These are phyloP conservation scores for Rhizopogon vulgaris DNA, from an alignment of 768 basidiomycete species.

Conservation along the genomic window DNA sequence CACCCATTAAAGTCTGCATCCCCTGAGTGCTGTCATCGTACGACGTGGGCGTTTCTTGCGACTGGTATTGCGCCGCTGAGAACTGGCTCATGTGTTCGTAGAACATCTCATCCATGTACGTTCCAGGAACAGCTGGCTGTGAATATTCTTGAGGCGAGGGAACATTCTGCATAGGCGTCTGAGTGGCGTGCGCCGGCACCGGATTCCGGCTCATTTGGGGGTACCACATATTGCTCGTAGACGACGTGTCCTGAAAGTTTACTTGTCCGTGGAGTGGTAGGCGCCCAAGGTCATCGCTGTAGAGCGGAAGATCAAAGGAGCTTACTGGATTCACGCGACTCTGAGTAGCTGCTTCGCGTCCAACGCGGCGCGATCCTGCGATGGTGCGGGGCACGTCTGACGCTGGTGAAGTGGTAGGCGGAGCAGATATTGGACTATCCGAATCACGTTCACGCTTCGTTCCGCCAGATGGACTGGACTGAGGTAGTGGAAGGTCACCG, in stretches of 20 bases:
- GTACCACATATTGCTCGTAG: constrained; percentile 16
- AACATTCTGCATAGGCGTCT: not conserved
- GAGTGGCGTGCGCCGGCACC: not conserved
- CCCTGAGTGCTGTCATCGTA: not conserved
- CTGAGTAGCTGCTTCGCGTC: constrained; percentile 12
- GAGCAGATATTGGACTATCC: constrained; percentile 35
- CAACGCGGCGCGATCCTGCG: constrained; percentile 31
- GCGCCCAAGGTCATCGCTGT: constrained; percentile 51
- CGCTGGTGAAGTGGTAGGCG: constrained; percentile 2
- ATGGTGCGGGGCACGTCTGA: constrained; percentile 20
- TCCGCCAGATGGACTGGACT: constrained; percentile 40
- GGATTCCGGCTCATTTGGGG: constrained; percentile 5
- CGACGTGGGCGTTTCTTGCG: not conserved
- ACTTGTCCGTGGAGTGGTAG: constrained; percentile 38
- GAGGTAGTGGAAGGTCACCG: constrained; percentile 64
- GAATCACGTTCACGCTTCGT: constrained; percentile 62
- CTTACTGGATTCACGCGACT: constrained; percentile 9
- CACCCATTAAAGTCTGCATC: not conserved
- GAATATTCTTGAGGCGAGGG: not conserved
- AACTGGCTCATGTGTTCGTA: constrained; percentile 13
- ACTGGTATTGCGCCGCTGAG: not conserved
- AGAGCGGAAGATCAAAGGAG: constrained; percentile 41
- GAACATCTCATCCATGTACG: constrained; percentile 20
- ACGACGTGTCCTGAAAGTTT: constrained; percentile 9
- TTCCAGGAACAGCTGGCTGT: not conserved